Base-by-base conservation (phyloP, 202 grass and related monocot species). In the Elaeis oleifera region DNA sequence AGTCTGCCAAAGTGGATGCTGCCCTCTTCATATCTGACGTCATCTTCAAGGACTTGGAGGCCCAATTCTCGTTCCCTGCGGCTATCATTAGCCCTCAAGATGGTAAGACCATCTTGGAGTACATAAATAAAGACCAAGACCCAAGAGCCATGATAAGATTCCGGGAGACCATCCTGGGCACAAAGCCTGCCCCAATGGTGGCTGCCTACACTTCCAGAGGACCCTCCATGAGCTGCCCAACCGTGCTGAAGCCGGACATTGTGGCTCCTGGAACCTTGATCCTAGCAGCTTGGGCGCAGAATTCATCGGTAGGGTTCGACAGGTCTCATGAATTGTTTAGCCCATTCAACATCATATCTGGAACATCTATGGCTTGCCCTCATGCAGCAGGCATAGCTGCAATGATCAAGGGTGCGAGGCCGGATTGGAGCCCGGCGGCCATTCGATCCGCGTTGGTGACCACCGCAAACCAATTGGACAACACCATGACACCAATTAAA, bases 371-470 rank as follows among this genome's bases (percentile, higher is more conserved):
- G 92, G 64, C 92, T 0, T 89, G 87, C 72, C 91, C 87, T 17
- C 92, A 96, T 51, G 81, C 73, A 18, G 60, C 71, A 5, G 87
- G 87, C 23, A 60, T 96, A 36, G 74, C 79, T 0, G 92, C 92
- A 1, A 64, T 89, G 77, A 68, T 96, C 48, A 86, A 61, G 0
- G 79, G 74, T 44, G 79, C 36, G 25, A 76, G 70, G 49, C 84
- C 74, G 0, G 63, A 31, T 6, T 96, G 87, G 91, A 96, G 76
- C 53, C 87, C 91, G 1, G 79, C 87, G 6, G 85, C 85, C 74
- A 90, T 90, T 55, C 80, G 89, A 24, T 96, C 87, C 1, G 81
- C 91, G 8, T 77, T 90, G 56, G 88, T 96, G 84, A 96, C 91
- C 60, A 88, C 91, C 17, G 81, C 91, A 2, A 74, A 2, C 21